Evolutionary conservation across 2,329 filamentous ascomycete species (phyloP).

Genomic region (Botryotinia globosa): DNA sequence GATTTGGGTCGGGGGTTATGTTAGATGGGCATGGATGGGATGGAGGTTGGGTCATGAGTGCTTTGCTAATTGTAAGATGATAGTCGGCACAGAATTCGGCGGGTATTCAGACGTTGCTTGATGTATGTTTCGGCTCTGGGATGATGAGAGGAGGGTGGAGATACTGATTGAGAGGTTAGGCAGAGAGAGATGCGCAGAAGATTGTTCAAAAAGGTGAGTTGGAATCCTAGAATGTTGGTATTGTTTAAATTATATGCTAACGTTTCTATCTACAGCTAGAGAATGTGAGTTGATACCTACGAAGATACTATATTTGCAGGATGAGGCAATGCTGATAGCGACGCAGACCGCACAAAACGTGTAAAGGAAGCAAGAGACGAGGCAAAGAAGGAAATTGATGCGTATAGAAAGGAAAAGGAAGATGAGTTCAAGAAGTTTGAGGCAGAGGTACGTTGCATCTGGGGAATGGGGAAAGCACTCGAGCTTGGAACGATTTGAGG

Average conservation of each 20-base stretch:
- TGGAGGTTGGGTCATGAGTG: background rate
- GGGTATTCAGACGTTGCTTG: constrained; percentile 97
- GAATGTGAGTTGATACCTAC: constrained; percentile 64
- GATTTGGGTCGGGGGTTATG: background rate
- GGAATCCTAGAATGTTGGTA: background rate
- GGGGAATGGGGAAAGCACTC: background rate
- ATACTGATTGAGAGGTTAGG: constrained; percentile 50
- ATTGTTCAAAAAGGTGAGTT: constrained; percentile 90
- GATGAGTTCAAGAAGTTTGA: constrained; percentile 94
- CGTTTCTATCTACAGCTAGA: constrained; percentile 57
- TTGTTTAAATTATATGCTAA: constrained; percentile 34
- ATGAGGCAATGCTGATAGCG: constrained; percentile 22
- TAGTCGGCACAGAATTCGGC: constrained; percentile 98
- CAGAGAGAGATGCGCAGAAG: constrained; percentile 97
- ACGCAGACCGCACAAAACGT: constrained; percentile 83
- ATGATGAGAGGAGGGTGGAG: background rate
- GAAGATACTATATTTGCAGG: background rate
- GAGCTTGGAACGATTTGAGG: background rate
- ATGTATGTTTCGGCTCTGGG: constrained; percentile 59
- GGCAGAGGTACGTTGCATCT: constrained; percentile 51
- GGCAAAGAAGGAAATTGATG: constrained; percentile 96
- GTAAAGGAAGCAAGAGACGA: constrained; percentile 95
- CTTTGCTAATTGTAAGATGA: constrained; percentile 27
- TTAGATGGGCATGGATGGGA: constrained; percentile 12
- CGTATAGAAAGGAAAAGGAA: constrained; percentile 86